Evolutionary conservation across 108 stramenopile species (phyloP).

Genomic region (Chaetoceros muelleri): DNA sequence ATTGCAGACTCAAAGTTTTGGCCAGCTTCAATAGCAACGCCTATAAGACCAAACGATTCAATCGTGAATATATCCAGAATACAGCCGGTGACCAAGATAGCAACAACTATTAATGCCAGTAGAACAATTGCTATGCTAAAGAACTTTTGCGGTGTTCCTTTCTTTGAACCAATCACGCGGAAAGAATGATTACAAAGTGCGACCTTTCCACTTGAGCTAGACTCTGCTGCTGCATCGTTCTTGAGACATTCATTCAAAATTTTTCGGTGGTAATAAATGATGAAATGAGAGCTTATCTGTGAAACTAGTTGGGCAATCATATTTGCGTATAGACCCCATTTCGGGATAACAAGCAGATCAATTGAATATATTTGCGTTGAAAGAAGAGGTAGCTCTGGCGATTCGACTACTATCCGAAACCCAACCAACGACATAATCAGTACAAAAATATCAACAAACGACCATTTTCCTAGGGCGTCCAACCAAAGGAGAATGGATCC

Average conservation of each 20-base stretch:
- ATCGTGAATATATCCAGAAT: conserved; percentile 41
- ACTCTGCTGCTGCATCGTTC: neutral
- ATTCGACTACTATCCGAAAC: conserved; percentile 65
- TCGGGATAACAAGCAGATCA: conserved; percentile 1
- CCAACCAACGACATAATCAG: conserved; percentile 75
- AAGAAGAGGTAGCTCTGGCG: conserved; percentile 34
- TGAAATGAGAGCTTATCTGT: conserved; percentile 10
- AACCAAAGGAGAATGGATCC: conserved; percentile 61
- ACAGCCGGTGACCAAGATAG: conserved; percentile 48
- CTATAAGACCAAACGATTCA: conserved; percentile 58
- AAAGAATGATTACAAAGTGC: too few relatives aligned
- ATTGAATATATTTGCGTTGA: conserved; percentile 41
- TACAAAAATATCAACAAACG: conserved; percentile 79
- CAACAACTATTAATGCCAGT: neutral
- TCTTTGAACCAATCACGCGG: too few relatives aligned
- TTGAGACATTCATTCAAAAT: conserved; percentile 6
- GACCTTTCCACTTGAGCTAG: neutral
- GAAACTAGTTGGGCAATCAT: conserved; percentile 8
- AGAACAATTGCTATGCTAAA: too few relatives aligned
- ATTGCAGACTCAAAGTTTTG: conserved; percentile 52
- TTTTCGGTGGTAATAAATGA: conserved; percentile 7
- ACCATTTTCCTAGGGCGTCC: conserved; percentile 76
- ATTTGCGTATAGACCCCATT: conserved; percentile 7
- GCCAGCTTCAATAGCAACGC: conserved; percentile 62
- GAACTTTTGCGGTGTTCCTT: too few relatives aligned